Evolutionary conservation across 768 basidiomycete genomes (phyloP), one percentile per base, ranked within the genome.

Genomic region (Leccinum variicolor): DNA sequence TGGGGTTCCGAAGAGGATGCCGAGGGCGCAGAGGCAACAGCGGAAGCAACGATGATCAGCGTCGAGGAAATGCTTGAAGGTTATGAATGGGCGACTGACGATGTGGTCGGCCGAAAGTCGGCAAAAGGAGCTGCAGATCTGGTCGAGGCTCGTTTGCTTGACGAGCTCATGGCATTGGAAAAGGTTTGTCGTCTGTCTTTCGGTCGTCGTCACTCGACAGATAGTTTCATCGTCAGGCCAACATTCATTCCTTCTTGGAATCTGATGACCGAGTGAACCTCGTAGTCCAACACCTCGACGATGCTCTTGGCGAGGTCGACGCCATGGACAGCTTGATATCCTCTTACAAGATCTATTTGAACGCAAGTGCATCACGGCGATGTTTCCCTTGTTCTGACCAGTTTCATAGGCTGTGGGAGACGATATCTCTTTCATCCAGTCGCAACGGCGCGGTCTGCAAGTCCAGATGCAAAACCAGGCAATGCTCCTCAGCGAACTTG

Each of bases 51-150:
- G 4, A 80, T 99, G 74, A 77, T 88, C 6, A 97, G 86, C 71
- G 94, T 99, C 2, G 97, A 99, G 69, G 97, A 99, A 70, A 95
- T 99, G 93, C 79, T 99, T 25, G 97, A 99, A 66, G 95, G 97
- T 0, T 97, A 97, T 66, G 97, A 98, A 71, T 98, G 94, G 94
- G 87, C 92, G 4, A 88, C 86, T 59, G 90, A 89, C 55, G 86
- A 87, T 68, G 77, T 87, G n/a, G 77, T 89, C 46, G 83, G 81
- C 14, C 76, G 84, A 62, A 86, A 83, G 66, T 81, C 83, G 53
- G 78, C 80, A 17, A 79, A 82, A 64, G 88, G 88, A 11, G 86
- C 90, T 8, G 92, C 92, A 39, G 96, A 98, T 68, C 80, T 95
- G 63, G 94, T 98, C 59, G 94, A 98, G 73, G 89, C 90, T 23